A percentile compares a stretch with the other conserved stretches of the same genome.
Conservation (phyloP, 305 asterid species). For the Fraxinus xanthoxyloides region DNA sequence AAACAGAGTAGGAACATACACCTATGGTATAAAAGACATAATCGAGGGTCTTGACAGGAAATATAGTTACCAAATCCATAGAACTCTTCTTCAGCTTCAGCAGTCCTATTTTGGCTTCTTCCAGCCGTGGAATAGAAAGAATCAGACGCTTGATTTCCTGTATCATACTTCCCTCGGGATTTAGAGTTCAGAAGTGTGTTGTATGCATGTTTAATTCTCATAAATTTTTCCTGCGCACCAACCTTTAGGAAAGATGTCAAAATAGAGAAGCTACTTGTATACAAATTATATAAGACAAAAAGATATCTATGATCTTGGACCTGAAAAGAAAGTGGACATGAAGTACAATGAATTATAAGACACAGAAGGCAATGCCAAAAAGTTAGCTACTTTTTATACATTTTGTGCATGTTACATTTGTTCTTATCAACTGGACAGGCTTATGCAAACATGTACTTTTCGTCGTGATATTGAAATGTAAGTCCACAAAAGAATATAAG, state of each 20-base stretch:
- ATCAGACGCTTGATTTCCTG: constrained; percentile 50
- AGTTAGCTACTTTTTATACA: neutral
- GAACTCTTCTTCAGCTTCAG: constrained; percentile 72
- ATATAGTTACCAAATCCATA: constrained; percentile 73
- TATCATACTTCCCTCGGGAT: constrained; percentile 56
- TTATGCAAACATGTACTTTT: neutral
- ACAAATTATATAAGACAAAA: constrained; percentile 3
- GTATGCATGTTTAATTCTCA: constrained; percentile 97
- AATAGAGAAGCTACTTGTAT: neutral
- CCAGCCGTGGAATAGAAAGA: constrained; percentile 51
- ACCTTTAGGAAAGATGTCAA: constrained; percentile 42
- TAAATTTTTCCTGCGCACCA: constrained; percentile 78
- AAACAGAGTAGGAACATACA: neutral
- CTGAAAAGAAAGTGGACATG: neutral
- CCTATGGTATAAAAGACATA: neutral
- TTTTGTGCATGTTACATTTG: neutral
- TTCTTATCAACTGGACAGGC: constrained; percentile 4
- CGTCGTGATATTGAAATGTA: neutral
- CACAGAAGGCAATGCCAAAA: neutral
- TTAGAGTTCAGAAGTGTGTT: constrained; percentile 64
- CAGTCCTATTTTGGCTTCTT: constrained; percentile 38
- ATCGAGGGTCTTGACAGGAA: constrained; percentile 13
- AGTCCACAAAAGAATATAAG: neutral
- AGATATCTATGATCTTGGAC: neutral
- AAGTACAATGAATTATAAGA: neutral